These are phyloP conservation scores for Thermomyces lanuginosus DNA, from an alignment of 2,329 filamentous ascomycete species.

Conservation along the genomic window DNA sequence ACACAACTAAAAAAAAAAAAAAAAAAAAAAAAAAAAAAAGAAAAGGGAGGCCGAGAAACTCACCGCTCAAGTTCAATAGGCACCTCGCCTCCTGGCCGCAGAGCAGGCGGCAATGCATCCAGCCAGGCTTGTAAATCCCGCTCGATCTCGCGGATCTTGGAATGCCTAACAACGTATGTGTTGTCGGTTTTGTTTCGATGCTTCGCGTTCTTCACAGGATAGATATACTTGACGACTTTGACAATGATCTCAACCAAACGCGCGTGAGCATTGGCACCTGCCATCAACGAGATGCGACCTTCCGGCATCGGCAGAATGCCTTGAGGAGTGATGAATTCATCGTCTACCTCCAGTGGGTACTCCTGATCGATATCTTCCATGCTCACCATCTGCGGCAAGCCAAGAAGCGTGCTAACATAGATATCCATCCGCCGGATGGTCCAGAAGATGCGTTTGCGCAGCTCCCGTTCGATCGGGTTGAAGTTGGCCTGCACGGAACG, in stretches of 20 bases:
- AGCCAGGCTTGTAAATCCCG: slow-evolving; percentile 47
- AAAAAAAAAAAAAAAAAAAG: slow-evolving; percentile 1
- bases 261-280: slow-evolving; percentile 45
- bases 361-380: slow-evolving; percentile 36
- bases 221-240: slow-evolving; percentile 48
- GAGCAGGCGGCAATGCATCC: slow-evolving; percentile 52
- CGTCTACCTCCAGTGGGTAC: slow-evolving; percentile 29
- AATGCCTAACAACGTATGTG: slow-evolving; percentile 47
- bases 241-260: slow-evolving; percentile 40
- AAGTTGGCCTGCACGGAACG: slow-evolving; percentile 52
- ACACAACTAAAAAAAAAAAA: slow-evolving; percentile 1
- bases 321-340: slow-evolving; percentile 31
- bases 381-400: slow-evolving; percentile 33
- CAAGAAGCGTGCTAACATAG: slow-evolving; percentile 34
- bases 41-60: slow-evolving; percentile 16
- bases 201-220: slow-evolving; percentile 41
- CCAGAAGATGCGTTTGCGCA: slow-evolving; percentile 50
- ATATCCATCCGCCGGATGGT: slow-evolving; percentile 35
- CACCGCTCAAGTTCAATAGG: slow-evolving; percentile 61
- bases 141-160: slow-evolving; percentile 48
- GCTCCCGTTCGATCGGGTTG: slow-evolving; percentile 56
- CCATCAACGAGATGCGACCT: slow-evolving; percentile 40
- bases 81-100: slow-evolving; percentile 65
- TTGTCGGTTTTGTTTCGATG: slow-evolving; percentile 31
- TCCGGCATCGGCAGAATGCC: slow-evolving; percentile 38